A percentile compares a stretch with the other conserved stretches of the same genome.
Evolutionary conservation across 2,329 filamentous ascomycete species (phyloP).

Genomic region (Drechslera avenae): DNA sequence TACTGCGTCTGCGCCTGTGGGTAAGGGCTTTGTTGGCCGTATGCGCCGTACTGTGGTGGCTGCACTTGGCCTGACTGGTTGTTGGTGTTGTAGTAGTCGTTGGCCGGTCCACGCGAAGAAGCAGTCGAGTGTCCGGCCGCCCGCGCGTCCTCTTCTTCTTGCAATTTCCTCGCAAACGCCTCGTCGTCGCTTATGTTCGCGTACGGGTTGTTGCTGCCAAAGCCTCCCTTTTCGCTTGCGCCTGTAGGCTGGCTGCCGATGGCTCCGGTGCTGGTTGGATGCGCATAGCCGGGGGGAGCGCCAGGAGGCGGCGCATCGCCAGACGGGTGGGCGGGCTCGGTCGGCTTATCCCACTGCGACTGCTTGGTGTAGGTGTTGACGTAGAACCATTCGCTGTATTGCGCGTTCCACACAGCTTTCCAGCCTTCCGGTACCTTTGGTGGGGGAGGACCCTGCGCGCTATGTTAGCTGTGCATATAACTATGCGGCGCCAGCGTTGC

Average conservation of each 20-base stretch:
- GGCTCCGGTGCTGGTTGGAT: constrained; percentile 47
- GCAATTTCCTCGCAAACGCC: constrained; percentile 73
- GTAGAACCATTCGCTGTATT: constrained; percentile 94
- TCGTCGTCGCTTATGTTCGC: constrained; percentile 68
- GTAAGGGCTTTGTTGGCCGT: constrained; percentile 33
- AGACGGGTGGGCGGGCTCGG: constrained; percentile 65
- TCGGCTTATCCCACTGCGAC: constrained; percentile 89
- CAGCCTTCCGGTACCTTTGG: constrained; percentile 76
- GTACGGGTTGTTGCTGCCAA: constrained; percentile 73
- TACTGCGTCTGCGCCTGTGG: constrained; percentile 20
- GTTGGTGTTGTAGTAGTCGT: constrained; percentile 53
- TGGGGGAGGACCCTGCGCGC: constrained; percentile 57
- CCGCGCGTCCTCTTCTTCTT: constrained; percentile 80
- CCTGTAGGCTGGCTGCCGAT: constrained; percentile 39
- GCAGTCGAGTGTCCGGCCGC: constrained; percentile 43
- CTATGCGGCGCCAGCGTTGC: constrained; percentile 4
- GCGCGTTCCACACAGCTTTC: constrained; percentile 81
- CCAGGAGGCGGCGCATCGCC: constrained; percentile 57
- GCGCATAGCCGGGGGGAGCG: constrained; percentile 70
- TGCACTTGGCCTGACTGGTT: constrained; percentile 12
- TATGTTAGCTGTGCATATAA: constrained; percentile 12
- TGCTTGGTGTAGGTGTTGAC: constrained; percentile 86
- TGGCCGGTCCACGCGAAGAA: constrained; percentile 52
- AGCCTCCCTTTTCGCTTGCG: constrained; percentile 52
- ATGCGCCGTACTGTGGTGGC: constrained; percentile 23